phyloP scores from a whole-genome alignment of 352 stramenopile genomes.

The Globisporangium spiculum region DNA sequence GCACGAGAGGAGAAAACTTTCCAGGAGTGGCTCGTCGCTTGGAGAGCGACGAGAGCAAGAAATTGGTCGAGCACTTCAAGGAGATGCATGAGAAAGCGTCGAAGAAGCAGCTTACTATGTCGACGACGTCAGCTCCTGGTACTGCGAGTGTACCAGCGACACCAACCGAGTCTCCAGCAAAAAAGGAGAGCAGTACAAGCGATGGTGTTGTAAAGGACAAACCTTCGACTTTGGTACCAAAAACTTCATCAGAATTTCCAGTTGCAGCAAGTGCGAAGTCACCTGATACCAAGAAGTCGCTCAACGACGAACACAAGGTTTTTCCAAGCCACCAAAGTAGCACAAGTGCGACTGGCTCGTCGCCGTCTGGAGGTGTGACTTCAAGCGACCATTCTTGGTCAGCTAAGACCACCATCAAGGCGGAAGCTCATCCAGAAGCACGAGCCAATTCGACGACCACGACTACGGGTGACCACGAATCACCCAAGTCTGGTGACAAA shows the following conservation, averaged over 20 bases:
- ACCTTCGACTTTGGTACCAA: not conserved
- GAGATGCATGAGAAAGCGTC: conserved; percentile 68
- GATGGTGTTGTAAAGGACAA: not conserved
- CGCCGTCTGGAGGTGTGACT: not conserved
- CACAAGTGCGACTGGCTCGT: not conserved
- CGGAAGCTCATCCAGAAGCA: not conserved
- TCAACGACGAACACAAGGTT: not conserved
- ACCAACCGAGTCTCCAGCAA: not conserved
- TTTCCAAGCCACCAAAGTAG: not conserved
- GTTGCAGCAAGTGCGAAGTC: not conserved
- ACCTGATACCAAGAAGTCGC: not conserved
- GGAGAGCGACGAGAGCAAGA: conserved; percentile 34
- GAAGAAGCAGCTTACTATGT: conserved; percentile 27
- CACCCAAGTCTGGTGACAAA: not conserved
- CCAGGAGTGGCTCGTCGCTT: conserved; percentile 35
- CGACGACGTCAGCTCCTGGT: not conserved
- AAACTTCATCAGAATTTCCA: not conserved
- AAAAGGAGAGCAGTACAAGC: not conserved
- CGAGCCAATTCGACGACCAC: not conserved
- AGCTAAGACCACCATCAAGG: not conserved
- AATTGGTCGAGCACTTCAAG: conserved; percentile 53
- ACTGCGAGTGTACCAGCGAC: not conserved
- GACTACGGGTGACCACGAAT: not conserved
- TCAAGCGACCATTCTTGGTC: not conserved
- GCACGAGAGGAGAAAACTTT: conserved; percentile 41